Percentiles rank a stretch among this genome's conserved stretches.
Evolutionary conservation across 768 basidiomycete species (phyloP).

Genomic region (Termitomyces sp.): DNA sequence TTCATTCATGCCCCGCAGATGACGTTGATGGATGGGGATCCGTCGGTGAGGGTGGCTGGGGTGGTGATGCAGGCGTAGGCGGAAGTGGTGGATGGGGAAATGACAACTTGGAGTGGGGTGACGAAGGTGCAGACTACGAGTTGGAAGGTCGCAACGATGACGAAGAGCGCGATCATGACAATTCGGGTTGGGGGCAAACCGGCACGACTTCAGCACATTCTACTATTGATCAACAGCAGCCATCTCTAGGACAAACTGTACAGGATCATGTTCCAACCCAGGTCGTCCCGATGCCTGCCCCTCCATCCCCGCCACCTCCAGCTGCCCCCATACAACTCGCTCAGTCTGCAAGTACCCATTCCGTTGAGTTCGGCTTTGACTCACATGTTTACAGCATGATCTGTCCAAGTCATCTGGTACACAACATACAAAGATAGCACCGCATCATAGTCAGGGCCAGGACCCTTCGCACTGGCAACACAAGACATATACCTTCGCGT

Average conservation of each 20-base stretch:
- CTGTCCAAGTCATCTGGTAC: conserved; percentile 11
- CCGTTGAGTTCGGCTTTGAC: conserved; percentile 4
- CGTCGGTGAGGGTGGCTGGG: conserved; percentile 7
- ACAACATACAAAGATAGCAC: conserved; percentile 11
- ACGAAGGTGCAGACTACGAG: conserved; percentile 1
- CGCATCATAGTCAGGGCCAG: conserved; percentile 9
- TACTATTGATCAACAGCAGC: conserved; percentile 10
- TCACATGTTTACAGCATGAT: conserved; percentile 11
- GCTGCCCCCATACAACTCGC: conserved; percentile 1
- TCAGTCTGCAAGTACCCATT: conserved; percentile 3
- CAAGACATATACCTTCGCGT: conserved; percentile 9
- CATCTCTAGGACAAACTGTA: conserved; percentile 11
- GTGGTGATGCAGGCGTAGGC: conserved; percentile 6
- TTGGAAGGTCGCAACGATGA: conserved; percentile 4
- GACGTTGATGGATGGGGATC: background rate
- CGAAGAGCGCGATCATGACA: conserved; percentile 3
- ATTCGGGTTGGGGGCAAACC: conserved; percentile 5
- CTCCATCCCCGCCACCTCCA: conserved; percentile 7
- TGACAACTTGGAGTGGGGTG: conserved; percentile 4
- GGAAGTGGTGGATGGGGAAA: conserved; percentile 21
- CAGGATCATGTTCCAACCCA: background rate
- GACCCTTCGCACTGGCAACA: conserved; percentile 6
- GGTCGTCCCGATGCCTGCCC: background rate
- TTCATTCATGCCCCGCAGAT: background rate
- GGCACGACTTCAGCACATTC: conserved; percentile 9